Percentiles rank a stretch among this genome's conserved stretches.
Evolutionary conservation across 2,329 filamentous ascomycete species (phyloP).

Genomic region (Eutypa lata): DNA sequence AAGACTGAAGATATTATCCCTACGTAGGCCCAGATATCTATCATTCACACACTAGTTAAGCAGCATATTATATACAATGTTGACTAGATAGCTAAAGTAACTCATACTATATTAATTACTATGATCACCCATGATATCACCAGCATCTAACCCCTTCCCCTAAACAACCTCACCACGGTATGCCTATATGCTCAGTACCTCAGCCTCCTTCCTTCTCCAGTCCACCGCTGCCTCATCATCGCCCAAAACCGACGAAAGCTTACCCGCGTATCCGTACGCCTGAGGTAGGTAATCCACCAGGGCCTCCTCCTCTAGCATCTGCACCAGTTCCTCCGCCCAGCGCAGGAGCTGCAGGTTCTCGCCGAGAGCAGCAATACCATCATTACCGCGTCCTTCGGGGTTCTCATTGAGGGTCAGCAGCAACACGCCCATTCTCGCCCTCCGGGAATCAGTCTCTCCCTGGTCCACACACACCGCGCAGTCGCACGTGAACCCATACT

Average conservation of each 20-base stretch:
- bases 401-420: slow-evolving; percentile 5
- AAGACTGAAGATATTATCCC: no score
- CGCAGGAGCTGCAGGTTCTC: slow-evolving; percentile 28
- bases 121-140: no score
- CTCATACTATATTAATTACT: no score
- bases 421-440: slow-evolving; percentile 6
- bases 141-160: not conserved
- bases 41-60: no score
- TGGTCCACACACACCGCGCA: slow-evolving; percentile 8
- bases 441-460: slow-evolving; percentile 1
- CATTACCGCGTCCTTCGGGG: not conserved
- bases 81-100: no score
- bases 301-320: slow-evolving; percentile 2
- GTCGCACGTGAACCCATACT: slow-evolving; percentile 19
- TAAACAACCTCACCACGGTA: no score
- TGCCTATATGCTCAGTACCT: no score
- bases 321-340: not conserved
- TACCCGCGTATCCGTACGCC: not conserved
- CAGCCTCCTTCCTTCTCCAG: not conserved
- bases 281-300: slow-evolving; percentile 4
- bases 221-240: not conserved
- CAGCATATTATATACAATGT: no score
- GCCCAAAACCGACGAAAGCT: not conserved
- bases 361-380: no score
- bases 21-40: no score